Evolutionary conservation across 371 early-diverging fungal species (phyloP), one percentile per base, ranked within the genome.

Genomic region (Circinella umbellata): DNA sequence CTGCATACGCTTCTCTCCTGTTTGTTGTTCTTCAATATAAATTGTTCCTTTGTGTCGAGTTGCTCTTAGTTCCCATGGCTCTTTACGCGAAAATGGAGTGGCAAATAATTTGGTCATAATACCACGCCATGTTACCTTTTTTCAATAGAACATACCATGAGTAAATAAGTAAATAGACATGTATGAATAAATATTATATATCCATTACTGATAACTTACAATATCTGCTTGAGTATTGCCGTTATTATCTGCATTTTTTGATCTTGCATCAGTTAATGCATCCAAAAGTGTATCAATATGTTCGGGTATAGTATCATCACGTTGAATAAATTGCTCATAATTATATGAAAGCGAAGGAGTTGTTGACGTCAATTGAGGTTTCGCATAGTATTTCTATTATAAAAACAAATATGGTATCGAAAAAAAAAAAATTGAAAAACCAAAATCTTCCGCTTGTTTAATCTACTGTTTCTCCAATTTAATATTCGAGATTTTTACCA

Each of bases 91-190:
- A 75, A 92, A 96, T 14, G 96, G 96, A 1, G 94, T 90, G 64
- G 86, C 86, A 66, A 95, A 75, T 9, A 98, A 80, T 69, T 93
- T 92, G 46, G 96, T 96, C 74, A 96, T 87, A 68, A 96, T 92
- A 10, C 98, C 98, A 37, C 98, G 83, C 85, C 83, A 85, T 35
- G 85, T 85, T 8, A 84, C 67, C 84, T 83, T 67, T 42, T 42
- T 27, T 27, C 27, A 27, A 27, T 27, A 27, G 27, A 27, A 27
- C 27, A 27, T 27, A 27, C 27, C 0, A 27, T 27, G 27, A 27
- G 27, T 27, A 27, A 27, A 27, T 1, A 27, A 27, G 27, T 27
- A 27, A 27, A 27, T 27, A 27, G 4, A 34, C 14, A 51, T n/a
- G 46, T 62, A 4, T 35, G 13, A 47, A 39, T 46, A 7, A 63